Evolutionary conservation across 2,329 filamentous ascomycete species (phyloP), one percentile per base, ranked within the genome.

Genomic region (Knoxdaviesia capensis): DNA sequence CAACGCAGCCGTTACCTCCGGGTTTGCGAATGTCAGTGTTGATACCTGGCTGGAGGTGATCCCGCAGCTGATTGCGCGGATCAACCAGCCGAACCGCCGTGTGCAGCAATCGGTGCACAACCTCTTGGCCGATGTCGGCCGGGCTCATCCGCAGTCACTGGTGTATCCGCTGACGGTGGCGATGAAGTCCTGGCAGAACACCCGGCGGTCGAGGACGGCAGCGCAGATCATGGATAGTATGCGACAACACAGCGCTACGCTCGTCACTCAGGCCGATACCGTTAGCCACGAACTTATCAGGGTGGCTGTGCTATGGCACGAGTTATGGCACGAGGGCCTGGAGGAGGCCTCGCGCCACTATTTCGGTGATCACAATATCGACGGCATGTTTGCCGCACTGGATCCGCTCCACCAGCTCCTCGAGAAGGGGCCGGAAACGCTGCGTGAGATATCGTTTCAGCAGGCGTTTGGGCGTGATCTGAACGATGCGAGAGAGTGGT

Each of bases 1-100:
- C 46, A 94, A 88, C 52, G 65, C 71, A 10, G 83, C 82, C 10
- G 83, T 99, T 29, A 86, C 78, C 0, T 87, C 96, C 54, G 90
- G 92, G 5, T 92, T 94, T 48, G 71, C 80, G 1, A 81, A 82
- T 34, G 86, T 99, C 49, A 94, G 83, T 53, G 83, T 98, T 43
- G 90, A 99, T 59, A 96, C 88, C 1, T 99, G 90, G 92, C 74
- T 99, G 11, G 87, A 96, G 54, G 92, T 98, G 41, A 94, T 96
- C 48, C 90, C 90, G 33, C 90, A 99, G 55, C 68, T 99, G 39
- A 94, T 99, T 58, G 90, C 90, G 32, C 77, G 90, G 45, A 96
- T 99, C 63, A 98, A 93, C 54, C 90, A 96, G 57, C 85, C 87
- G 10, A 94, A 94, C 57, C 71, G 75, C 49, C 74, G 84, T 29